Percentiles rank a stretch among this genome's conserved stretches.
Conservation (phyloP, 176 grass and related monocot species). For the Bolboschoenus planiculmis region DNA sequence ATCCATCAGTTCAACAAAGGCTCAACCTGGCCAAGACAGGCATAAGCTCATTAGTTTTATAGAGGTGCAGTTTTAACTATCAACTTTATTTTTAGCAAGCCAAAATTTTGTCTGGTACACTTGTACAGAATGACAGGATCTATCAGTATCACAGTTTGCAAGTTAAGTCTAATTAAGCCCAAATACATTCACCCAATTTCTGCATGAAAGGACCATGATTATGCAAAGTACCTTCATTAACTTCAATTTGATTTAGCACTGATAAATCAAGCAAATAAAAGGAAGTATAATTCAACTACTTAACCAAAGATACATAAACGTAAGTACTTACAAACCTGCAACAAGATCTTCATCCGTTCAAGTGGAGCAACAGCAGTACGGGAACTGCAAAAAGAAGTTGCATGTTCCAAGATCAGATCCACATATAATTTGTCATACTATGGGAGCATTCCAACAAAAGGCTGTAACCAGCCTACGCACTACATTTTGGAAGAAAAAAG, state of each 20-base stretch:
- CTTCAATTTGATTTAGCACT: background rate
- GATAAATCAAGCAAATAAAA: background rate
- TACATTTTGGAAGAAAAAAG: background rate
- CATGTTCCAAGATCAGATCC: conserved; percentile 3
- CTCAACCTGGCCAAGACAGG: background rate
- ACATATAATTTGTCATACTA: background rate
- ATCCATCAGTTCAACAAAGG: background rate
- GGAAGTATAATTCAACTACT: background rate
- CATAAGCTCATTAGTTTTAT: background rate
- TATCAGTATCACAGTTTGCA: background rate
- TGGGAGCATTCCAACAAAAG: background rate
- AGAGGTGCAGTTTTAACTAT: background rate
- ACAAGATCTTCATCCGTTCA: conserved; percentile 88
- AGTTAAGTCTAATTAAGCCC: background rate
- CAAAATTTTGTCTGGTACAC: background rate
- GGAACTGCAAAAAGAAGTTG: conserved; percentile 44
- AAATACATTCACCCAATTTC: background rate
- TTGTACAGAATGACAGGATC: background rate
- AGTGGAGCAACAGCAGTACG: conserved; percentile 98
- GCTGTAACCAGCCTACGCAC: background rate
- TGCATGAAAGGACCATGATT: background rate
- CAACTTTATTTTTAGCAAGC: background rate
- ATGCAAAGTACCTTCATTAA: background rate
- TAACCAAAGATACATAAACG: background rate
- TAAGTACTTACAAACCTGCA: conserved; percentile 52